A percentile compares a stretch with the other conserved stretches of the same genome.
Conservation (phyloP, 495 filamentous ascomycete genomes). For the Penicillium parvum region DNA sequence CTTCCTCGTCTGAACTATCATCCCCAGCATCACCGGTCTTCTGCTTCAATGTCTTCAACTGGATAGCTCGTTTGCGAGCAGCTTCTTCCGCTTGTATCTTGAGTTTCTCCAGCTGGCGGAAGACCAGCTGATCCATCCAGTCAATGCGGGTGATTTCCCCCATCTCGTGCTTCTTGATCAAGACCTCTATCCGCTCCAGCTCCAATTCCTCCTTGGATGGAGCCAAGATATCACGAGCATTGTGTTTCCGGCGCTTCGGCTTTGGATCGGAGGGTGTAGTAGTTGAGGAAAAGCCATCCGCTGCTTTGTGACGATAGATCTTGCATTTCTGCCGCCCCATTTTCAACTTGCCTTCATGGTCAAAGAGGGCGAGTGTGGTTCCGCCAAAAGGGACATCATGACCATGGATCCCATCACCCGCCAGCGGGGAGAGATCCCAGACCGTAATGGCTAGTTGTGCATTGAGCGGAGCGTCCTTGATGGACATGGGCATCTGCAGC, state of each 20-base stretch:
- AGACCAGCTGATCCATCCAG: conserved; percentile 93
- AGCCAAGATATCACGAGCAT: conserved; percentile 31
- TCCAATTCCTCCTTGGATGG: conserved; percentile 64
- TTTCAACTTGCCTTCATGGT: conserved; percentile 81
- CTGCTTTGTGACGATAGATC: conserved; percentile 73
- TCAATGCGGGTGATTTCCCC: conserved; percentile 87
- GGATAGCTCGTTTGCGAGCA: conserved; percentile 33
- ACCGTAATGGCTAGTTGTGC: conserved; percentile 88
- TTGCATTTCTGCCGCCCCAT: conserved; percentile 91
- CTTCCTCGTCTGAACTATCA: conserved; percentile 39
- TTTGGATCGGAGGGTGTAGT: conserved; percentile 66
- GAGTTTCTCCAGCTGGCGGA: conserved; percentile 76
- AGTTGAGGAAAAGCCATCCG: conserved; percentile 79
- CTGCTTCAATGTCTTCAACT: conserved; percentile 24
- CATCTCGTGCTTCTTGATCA: conserved; percentile 98
- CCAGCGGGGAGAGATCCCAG: conserved; percentile 86
- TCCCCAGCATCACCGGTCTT: conserved; percentile 20
- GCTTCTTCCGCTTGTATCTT: conserved; percentile 53
- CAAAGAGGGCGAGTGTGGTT: conserved; percentile 85
- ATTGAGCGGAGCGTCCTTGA: conserved; percentile 71
- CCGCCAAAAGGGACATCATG: conserved; percentile 91
- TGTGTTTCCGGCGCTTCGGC: conserved; percentile 46
- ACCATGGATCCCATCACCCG: conserved; percentile 55
- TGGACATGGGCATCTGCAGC: conserved; percentile 79
- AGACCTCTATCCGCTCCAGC: conserved; percentile 72